Evolutionary conservation across 495 filamentous ascomycete species (phyloP).

Genomic region (Jackrogersella minutella): DNA sequence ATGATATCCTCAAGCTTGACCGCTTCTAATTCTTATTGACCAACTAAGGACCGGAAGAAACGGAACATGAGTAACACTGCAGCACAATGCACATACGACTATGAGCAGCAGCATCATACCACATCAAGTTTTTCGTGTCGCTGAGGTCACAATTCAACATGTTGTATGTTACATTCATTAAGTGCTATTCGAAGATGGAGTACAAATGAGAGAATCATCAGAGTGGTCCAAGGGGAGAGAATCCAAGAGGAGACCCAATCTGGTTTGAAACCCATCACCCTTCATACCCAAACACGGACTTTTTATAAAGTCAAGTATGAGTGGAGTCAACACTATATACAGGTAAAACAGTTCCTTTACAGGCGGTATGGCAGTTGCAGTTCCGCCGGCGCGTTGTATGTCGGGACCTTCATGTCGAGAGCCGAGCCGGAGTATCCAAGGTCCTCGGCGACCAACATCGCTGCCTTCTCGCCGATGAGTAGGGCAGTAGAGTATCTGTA

Average conservation of each 20-base stretch:
- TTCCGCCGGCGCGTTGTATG: conserved; percentile 67
- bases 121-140: not conserved
- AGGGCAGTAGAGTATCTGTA: conserved; percentile 71
- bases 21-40: no score
- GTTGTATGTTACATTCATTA: conserved; percentile 24
- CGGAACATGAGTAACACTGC: no score
- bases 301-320: conserved; percentile 8
- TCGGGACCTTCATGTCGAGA: conserved; percentile 77
- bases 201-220: conserved; percentile 5
- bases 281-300: conserved; percentile 1
- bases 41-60: no score
- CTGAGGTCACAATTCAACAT: not conserved
- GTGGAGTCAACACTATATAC: not conserved
- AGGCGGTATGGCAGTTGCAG: conserved; percentile 44
- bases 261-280: conserved; percentile 6
- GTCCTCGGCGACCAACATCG: conserved; percentile 75
- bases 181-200: conserved; percentile 4
- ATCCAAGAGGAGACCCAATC: conserved; percentile 7
- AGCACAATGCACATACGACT: no score
- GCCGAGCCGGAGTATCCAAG: conserved; percentile 77
- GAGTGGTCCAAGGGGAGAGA: no score
- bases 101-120: no score
- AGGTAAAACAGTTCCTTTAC: conserved; percentile 8
- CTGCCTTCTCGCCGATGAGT: conserved; percentile 84
- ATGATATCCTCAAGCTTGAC: no score